Evolutionary conservation across 495 filamentous ascomycete species (phyloP).

Genomic region (Neurospora africana): DNA sequence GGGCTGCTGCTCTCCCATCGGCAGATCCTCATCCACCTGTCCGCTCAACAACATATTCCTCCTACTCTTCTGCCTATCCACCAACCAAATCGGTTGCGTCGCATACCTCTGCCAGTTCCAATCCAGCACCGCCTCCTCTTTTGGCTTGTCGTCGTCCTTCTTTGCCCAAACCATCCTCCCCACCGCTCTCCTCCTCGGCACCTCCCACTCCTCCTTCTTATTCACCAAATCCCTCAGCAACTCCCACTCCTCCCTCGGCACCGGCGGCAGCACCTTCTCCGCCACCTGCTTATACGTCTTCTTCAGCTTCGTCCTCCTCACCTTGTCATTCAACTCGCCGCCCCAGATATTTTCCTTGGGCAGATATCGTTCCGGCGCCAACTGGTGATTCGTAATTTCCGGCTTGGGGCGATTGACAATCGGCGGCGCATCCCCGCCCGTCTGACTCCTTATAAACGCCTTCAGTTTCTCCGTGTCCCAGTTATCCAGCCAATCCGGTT

Average conservation of each 20-base stretch:
- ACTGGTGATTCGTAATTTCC: constrained; percentile 31
- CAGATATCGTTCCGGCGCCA: constrained; percentile 34
- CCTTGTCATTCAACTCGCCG: constrained; percentile 39
- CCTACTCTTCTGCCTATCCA: constrained; percentile 11
- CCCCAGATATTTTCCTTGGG: constrained; percentile 57
- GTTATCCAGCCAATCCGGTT: constrained; percentile 31
- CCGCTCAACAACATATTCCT: constrained; percentile 26
- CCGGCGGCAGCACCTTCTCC: constrained; percentile 54
- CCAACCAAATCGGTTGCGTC: constrained; percentile 5
- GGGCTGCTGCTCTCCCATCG: constrained; percentile 18
- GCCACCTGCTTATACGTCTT: constrained; percentile 50
- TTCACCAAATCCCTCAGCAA: constrained; percentile 46
- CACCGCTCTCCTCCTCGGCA: constrained; percentile 11
- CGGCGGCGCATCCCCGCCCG: not conserved
- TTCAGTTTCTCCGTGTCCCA: constrained; percentile 29
- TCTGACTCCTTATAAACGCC: constrained; percentile 19
- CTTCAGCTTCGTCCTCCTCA: constrained; percentile 46
- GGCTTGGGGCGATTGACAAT: constrained; percentile 13
- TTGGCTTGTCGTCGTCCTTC: constrained; percentile 1
- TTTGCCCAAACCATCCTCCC: constrained; percentile 43
- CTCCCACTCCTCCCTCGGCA: constrained; percentile 56
- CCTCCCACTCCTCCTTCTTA: constrained; percentile 32
- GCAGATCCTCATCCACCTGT: constrained; percentile 22
- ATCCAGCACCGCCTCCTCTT: constrained; percentile 19
- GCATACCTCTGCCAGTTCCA: constrained; percentile 22